These are phyloP conservation scores for Sphagnum fallax DNA, from an alignment of 228 moss, liverwort and hornwort genomes.

Conservation along the genomic window DNA sequence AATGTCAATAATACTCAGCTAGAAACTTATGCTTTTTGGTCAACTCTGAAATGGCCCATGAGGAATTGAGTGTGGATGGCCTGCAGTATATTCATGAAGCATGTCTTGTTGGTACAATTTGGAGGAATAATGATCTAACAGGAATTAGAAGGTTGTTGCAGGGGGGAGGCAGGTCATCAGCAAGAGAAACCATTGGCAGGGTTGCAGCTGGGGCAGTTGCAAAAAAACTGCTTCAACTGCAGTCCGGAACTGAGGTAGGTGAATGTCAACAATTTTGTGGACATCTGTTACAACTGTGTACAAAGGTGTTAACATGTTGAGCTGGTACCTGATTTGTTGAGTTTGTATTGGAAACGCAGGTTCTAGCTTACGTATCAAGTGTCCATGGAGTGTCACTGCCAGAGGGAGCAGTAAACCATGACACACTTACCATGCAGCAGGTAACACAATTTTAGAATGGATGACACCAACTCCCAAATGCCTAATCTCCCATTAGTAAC, in stretches of 20 bases:
- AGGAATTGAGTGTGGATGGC: too few species aligned
- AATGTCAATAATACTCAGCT: too few species aligned
- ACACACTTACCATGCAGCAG: constrained; percentile 73
- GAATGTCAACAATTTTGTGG: background rate
- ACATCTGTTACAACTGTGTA: background rate
- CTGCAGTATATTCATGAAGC: too few species aligned
- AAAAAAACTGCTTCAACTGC: constrained; percentile 77
- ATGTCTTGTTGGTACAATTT: too few species aligned
- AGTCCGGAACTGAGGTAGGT: constrained; percentile 75
- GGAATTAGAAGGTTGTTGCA: constrained; percentile 7
- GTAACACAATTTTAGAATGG: constrained; percentile 16
- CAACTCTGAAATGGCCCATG: too few species aligned
- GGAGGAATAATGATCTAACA: too few species aligned
- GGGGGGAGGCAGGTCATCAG: constrained; percentile 97
- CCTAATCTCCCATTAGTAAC: background rate
- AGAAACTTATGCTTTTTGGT: too few species aligned
- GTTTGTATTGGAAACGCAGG: constrained; percentile 20
- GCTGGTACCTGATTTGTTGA: too few species aligned
- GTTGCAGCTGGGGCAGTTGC: constrained; percentile 97
- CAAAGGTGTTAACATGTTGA: background rate
- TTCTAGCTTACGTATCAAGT: constrained; percentile 93
- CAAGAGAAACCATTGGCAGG: constrained; percentile 95
- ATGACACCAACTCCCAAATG: too few species aligned
- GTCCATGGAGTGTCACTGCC: constrained; percentile 87
- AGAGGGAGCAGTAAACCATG: constrained; percentile 71